These are phyloP conservation scores for Mortierella claussenii DNA, from an alignment of 192 early-diverging fungal genomes.

Conservation along the genomic window DNA sequence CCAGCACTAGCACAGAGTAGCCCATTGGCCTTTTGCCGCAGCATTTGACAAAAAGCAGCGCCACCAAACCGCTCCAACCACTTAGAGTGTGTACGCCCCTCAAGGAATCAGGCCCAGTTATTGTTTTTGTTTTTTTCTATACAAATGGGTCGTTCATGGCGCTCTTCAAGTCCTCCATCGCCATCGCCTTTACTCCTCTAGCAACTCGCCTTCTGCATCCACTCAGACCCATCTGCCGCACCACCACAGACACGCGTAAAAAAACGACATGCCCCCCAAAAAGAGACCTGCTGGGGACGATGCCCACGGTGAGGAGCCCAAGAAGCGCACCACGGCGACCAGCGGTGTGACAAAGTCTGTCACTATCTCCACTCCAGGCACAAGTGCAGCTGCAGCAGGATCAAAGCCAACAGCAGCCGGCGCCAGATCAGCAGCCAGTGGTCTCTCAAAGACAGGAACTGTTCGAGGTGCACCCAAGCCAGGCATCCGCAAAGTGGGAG, in stretches of 20 bases:
- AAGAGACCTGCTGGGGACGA: constrained; percentile 49
- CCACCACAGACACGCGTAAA: no score
- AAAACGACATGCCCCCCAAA: constrained; percentile 51
- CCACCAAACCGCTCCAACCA: constrained; percentile 7
- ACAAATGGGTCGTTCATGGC: neutral
- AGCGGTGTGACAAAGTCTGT: constrained; percentile 17
- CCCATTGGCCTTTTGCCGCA: neutral
- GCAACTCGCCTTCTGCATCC: neutral
- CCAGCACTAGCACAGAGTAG: no score
- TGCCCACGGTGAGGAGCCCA: constrained; percentile 15
- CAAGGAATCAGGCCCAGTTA: neutral
- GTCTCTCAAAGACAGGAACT: constrained; percentile 33
- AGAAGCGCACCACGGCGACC: constrained; percentile 12
- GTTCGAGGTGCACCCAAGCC: constrained; percentile 41
- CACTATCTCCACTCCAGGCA: constrained; percentile 28
- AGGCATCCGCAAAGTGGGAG: constrained; percentile 38
- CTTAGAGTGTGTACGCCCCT: neutral
- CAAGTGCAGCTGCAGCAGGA: neutral
- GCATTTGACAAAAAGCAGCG: neutral
- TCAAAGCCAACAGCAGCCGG: neutral
- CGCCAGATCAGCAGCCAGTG: neutral
- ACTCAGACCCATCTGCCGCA: constrained; percentile 3
- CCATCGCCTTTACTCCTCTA: no score
- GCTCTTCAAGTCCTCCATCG: neutral
- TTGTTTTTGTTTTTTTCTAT: constrained; percentile 4